Percentiles rank a stretch among this genome's conserved stretches.
Conservation (phyloP, 176 grass and related monocot species). For the Ensete glaucum region DNA sequence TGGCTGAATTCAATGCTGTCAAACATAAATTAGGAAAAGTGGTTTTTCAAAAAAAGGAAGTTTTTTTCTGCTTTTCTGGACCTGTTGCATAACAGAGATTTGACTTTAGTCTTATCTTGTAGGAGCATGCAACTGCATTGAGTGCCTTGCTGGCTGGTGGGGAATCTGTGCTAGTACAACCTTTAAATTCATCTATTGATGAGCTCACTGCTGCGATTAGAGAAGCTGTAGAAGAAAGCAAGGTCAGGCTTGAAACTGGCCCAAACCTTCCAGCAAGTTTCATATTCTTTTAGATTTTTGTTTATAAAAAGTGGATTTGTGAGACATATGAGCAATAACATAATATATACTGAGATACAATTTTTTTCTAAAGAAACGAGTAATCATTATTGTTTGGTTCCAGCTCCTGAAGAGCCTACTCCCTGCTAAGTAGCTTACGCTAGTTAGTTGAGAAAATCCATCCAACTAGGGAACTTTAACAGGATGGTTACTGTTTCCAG, state of each 20-base stretch:
- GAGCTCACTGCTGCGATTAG: conserved; percentile 43
- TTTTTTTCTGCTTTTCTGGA: neutral
- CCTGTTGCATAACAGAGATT: neutral
- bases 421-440: too few relatives aligned
- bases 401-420: too few relatives aligned
- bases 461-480: too few relatives aligned
- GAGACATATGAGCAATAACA: too few relatives aligned
- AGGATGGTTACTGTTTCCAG: too few relatives aligned
- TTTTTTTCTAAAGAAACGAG: too few relatives aligned
- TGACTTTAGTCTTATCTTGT: conserved; percentile 14
- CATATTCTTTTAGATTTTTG: neutral
- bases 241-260: conserved; percentile 30
- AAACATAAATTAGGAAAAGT: neutral
- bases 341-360: too few relatives aligned
- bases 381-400: too few relatives aligned
- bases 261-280: neutral
- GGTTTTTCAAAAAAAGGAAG: neutral
- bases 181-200: conserved; percentile 43
- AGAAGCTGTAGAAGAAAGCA: conserved; percentile 47
- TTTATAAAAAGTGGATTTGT: neutral
- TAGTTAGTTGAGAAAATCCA: too few relatives aligned
- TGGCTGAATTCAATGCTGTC: too few relatives aligned
- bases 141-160: conserved; percentile 28
- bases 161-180: conserved; percentile 28
- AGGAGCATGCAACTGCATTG: conserved; percentile 60